Evolutionary conservation across 305 asterid species (phyloP), one percentile per base, ranked within the genome.

Genomic region (Fraxinus xanthoxyloides): DNA sequence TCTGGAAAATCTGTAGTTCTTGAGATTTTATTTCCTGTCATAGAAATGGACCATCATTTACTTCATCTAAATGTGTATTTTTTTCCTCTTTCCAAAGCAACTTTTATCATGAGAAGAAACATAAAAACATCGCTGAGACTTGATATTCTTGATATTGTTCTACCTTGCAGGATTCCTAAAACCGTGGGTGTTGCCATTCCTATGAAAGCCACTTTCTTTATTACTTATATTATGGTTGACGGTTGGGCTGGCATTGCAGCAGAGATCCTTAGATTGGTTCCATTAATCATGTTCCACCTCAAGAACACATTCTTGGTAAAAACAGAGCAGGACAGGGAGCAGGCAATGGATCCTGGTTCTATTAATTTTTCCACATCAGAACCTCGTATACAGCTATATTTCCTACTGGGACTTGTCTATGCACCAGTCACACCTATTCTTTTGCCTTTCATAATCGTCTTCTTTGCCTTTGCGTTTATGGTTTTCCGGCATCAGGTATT

Each of bases 191-290:
- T 93, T 76, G 92, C 97, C 56, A 93, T 95, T 84, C 99, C 98
- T 70, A 79, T 94, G 91, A 95, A 93, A 87, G 99, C 97, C 77
- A 95, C 99, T n/a, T 95, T 95, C 93, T 95, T 95, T 77, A 94
- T 93, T 76, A 90, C 97, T 36, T 94, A 94, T 77, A 89, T 95
- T 83, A 95, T 94, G 99, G 98, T 95, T 54, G 99, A 95, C 85
- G 99, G 98, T 76, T 95, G 98, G 98, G 95, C 99, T 19, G 98
- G 98, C 23, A 81, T 93, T 70, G 99, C 98, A 46, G 99, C 92
- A 19, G 99, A 95, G 91, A 86, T 94, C 78, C 87, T 95, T 26
- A 87, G 99, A 86, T 63, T 93, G 86, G 89, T 90, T 83, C 97
- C 98, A 32, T 82, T 93, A 46, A 56, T 93, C 7, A 24, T 91